phyloP scores from a whole-genome alignment of 371 early-diverging fungal species.

The Rhizopus arrhizus region DNA sequence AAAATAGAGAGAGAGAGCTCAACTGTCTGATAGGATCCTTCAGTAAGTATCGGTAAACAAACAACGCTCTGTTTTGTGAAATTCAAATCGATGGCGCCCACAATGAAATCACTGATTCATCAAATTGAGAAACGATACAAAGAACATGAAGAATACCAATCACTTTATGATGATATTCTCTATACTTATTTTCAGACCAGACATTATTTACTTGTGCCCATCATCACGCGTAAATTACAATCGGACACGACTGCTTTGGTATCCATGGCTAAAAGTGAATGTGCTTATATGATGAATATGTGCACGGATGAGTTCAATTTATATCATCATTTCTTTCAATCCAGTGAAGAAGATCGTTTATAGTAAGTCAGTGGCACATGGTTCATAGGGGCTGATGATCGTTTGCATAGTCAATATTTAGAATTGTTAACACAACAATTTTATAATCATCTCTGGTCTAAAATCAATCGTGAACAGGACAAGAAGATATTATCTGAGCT shows the following conservation, averaged over 20 bases:
- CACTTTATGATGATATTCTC: constrained; percentile 73
- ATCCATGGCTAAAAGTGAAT: constrained; percentile 69
- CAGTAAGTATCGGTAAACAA: constrained; percentile 34
- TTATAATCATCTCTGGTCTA: constrained; percentile 84
- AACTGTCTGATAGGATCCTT: neutral
- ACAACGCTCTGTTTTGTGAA: constrained; percentile 74
- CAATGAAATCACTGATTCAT: constrained; percentile 60
- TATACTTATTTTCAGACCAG: constrained; percentile 74
- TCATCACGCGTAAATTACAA: constrained; percentile 63
- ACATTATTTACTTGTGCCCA: constrained; percentile 64
- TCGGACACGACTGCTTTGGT: constrained; percentile 58
- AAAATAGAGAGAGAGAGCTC: neutral
- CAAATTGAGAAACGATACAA: constrained; percentile 76
- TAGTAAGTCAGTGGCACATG: constrained; percentile 34
- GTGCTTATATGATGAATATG: constrained; percentile 76
- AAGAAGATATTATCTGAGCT: constrained; percentile 81
- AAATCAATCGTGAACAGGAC: constrained; percentile 80
- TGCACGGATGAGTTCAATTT: constrained; percentile 82
- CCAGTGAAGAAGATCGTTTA: constrained; percentile 61
- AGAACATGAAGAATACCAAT: constrained; percentile 75
- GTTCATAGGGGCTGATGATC: neutral
- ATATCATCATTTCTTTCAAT: constrained; percentile 74
- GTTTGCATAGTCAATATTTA: constrained; percentile 60
- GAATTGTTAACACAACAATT: constrained; percentile 68
- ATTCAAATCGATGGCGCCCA: constrained; percentile 70